Base-by-base conservation (phyloP, 169 alveolate species). In the Eimeria necatrix region DNA sequence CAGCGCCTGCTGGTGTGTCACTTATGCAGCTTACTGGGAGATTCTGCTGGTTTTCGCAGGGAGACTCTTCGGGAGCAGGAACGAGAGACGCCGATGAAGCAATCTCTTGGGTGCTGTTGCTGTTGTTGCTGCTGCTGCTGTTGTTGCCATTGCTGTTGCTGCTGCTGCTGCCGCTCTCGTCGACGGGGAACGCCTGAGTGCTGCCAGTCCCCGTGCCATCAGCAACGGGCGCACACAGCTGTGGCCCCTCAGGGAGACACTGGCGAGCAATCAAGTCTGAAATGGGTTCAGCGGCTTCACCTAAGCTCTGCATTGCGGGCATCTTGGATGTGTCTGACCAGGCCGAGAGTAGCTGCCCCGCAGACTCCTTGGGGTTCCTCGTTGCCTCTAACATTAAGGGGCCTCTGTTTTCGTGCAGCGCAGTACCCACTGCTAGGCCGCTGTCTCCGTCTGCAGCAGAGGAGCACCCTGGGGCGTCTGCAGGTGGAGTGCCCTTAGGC, bases 401-500 rank as follows among this genome's bases (percentile, higher is more conserved):
- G 46, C 51, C 80, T 22, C 49, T 20, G 51, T 49, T 70, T 49
- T 18, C 80, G 18, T 64, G 76, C 76, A 14, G 76, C 76, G 18
- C 46, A 64, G 76, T 18, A 16, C 51, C 80, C 22, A 49, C 80
- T 24, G 14, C 49, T 22, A 4, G 49, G 80, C 80, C 3, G 80
- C 49, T 70, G 80, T 70, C 80, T 70, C 80, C 80, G 22, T 49
- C 8, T 70, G 80, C 80, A 3, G 51, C 80, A 70, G 80, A 8
- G 8, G 46, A 22, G 20, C 41, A 32, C 41, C 41, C 41, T 32
- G 41, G 41, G 41, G 41, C 41, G 41, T 32, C 41, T 32, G 41
- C 41, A 32, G 41, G 41, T 32, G 41, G 41, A 32, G 41, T 32
- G 41, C 41, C 41, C 41, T 32, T 32, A 32, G 41, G 41, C 41